Base-by-base conservation (phyloP, 2,329 filamentous ascomycete genomes). In the Furcasterigmium furcatum region DNA sequence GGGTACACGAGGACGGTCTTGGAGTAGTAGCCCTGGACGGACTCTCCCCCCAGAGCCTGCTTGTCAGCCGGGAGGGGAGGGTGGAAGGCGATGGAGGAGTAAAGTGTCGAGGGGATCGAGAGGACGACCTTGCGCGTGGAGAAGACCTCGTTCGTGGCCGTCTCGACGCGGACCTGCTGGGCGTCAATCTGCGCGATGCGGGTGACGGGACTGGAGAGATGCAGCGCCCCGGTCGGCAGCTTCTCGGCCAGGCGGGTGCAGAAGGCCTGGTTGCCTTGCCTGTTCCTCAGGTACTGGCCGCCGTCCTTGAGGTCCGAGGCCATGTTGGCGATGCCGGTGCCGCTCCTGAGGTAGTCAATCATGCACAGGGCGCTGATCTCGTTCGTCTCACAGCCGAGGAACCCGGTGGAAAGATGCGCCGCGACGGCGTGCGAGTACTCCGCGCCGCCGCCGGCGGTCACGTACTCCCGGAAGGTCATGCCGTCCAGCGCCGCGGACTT, bases 361-460 rank as follows among this genome's bases (percentile, higher is more conserved):
- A 82, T 79, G 54, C 63, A 81, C 2, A 77, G 55, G 0, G 77
- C 76, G 7, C 68, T 73, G 5, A 79, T 53, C 10, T 80, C 74
- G 2, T 45, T 47, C 0, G 76, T 68, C 29, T 79, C 73, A 1
- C 70, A 58, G 2, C 77, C 77, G 2, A 79, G 58, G 69, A 77
- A 73, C 1, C 69, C 76, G 0, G 72, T 63, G 0, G 70, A 70
- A 64, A 74, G 77, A 4, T 77, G 53, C 4, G 53, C 65, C 1
- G 67, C 66, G 1, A 63, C 68, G 1, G 60, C 59, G 1, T 71
- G 34, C 1, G 66, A 64, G n/a, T 18, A 35, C 3, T 52, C 42
- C 29, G 45, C 46, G 35, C 53, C 58, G 6, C 53, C 53, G 2
- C 51, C 52, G 3, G 55, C 55, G 5, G 45, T 48, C 5, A 62